Conservation (phyloP, 1,284 basidiomycete genomes). For the Ceratorhiza oryzae-sativae region DNA sequence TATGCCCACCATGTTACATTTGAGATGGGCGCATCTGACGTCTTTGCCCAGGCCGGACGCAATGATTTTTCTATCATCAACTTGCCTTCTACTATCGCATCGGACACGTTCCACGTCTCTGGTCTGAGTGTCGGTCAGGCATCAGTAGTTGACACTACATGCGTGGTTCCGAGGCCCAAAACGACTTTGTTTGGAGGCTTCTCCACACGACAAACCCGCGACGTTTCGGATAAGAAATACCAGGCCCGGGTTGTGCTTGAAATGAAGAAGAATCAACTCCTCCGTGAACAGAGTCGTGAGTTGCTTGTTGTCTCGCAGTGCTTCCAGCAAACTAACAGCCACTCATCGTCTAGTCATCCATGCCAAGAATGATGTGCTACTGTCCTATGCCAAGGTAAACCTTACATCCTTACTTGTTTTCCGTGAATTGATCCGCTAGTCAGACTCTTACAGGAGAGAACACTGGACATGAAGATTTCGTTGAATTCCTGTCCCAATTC, state of each 20-base stretch:
- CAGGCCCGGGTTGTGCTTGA: background rate
- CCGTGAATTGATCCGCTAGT: slow-evolving; percentile 51
- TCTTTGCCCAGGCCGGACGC: slow-evolving; percentile 55
- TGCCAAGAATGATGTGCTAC: slow-evolving; percentile 33
- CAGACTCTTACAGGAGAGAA: slow-evolving; percentile 57
- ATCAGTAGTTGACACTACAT: slow-evolving; percentile 31
- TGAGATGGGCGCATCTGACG: background rate
- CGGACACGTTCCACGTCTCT: slow-evolving; percentile 48
- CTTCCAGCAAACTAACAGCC: background rate
- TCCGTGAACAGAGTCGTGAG: slow-evolving; percentile 32
- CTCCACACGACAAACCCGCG: background rate
- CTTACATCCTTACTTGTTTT: slow-evolving; percentile 43
- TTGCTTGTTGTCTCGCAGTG: background rate
- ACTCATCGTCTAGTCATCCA: slow-evolving; percentile 10
- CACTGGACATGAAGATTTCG: slow-evolving; percentile 51
- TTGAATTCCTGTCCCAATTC: slow-evolving; percentile 56
- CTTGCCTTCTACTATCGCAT: slow-evolving; percentile 59
- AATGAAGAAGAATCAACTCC: slow-evolving; percentile 45
- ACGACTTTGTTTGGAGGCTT: background rate
- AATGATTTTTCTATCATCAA: slow-evolving; percentile 59
- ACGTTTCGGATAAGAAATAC: background rate
- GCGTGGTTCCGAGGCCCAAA: slow-evolving; percentile 7
- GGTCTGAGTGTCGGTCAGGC: slow-evolving; percentile 24
- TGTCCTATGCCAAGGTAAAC: slow-evolving; percentile 36
- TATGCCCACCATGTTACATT: too few relatives aligned